These are phyloP conservation scores for Tuber calosporum DNA, from an alignment of 495 filamentous ascomycete genomes.

Conservation along the genomic window DNA sequence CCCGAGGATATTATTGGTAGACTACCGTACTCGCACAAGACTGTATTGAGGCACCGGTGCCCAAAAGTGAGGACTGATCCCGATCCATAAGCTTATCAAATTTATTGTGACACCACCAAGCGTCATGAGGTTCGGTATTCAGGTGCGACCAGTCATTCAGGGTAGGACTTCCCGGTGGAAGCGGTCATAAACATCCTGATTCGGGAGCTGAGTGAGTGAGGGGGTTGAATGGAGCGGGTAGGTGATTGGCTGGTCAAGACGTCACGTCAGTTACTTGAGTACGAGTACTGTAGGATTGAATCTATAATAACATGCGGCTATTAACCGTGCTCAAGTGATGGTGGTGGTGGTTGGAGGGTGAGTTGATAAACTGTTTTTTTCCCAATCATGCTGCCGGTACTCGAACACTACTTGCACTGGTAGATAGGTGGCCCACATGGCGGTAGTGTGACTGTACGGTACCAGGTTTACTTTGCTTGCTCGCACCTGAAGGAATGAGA, in stretches of 20 bases:
- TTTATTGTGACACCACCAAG: too few relatives aligned
- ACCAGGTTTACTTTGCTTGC: not conserved
- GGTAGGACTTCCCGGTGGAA: not conserved
- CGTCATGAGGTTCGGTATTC: not conserved
- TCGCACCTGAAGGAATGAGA: not conserved
- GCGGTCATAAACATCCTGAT: not conserved
- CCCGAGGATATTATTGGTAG: too few relatives aligned
- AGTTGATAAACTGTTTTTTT: not conserved
- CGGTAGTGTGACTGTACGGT: not conserved
- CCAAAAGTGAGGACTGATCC: not conserved
- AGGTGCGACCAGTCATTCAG: not conserved
- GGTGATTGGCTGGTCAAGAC: not conserved
- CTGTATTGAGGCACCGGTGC: not conserved
- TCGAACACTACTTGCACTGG: too few relatives aligned
- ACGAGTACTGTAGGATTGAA: not conserved
- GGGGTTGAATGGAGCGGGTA: not conserved
- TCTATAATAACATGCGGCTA: not conserved
- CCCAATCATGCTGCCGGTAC: not conserved
- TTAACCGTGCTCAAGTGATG: conserved; percentile 1
- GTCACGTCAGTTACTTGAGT: not conserved
- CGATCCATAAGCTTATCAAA: too few relatives aligned
- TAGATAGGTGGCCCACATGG: not conserved
- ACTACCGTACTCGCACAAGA: too few relatives aligned
- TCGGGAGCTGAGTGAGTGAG: not conserved
- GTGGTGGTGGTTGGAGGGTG: not conserved